Base-by-base conservation (phyloP, 2,329 filamentous ascomycete genomes). In the Aspergillus flavus region DNA sequence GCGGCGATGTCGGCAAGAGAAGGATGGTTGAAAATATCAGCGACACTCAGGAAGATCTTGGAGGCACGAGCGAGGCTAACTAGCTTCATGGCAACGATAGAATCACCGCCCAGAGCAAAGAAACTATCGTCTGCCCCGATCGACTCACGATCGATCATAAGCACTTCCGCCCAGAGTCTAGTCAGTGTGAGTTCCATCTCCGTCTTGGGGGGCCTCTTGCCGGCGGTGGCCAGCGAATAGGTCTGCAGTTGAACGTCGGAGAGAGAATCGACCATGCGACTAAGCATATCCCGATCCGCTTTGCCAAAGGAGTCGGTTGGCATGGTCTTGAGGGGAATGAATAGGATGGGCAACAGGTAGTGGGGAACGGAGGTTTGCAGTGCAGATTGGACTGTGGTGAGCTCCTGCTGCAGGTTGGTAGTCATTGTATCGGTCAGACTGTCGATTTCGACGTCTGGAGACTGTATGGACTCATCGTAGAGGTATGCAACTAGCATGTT, bases 61-160 rank as follows among this genome's bases (percentile, higher is more conserved):
- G 45, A 48, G 11, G 45, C 23, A 48, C 66, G 62, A 9, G 71
- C 67, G 4, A 36, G 50, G 23, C 70, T 65, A 19, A 67, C 66
- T 6, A 74, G 64, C 54, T 66, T 67, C 69, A 74, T 73, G 23
- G 71, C 72, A 32, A 59, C 58, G 34, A 71, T 59, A 14, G 67
- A 69, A 55, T 69, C 68, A 11, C 67, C 69, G 5, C 69, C 69
- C 21, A 71, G 60, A 3, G 61, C 59, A 52, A 71, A 69, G 62
- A 71, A 69, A 54, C 62, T 61, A 45, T 71, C 69, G 6, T 62
- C 50, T 3, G 43, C 21, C 7, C 61, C 61, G 39, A 66, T 53
- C n/a, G 61, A 59, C 11, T 59, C 59, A 11, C 57, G 21, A 19
- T 59, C 57, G 11, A 66, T 50, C 26, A 50, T 45, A 6, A 67